Percentiles rank a stretch among this genome's conserved stretches.
phyloP scores from a whole-genome alignment of 805 yeast species.

The Barnettozyma salicaria region DNA sequence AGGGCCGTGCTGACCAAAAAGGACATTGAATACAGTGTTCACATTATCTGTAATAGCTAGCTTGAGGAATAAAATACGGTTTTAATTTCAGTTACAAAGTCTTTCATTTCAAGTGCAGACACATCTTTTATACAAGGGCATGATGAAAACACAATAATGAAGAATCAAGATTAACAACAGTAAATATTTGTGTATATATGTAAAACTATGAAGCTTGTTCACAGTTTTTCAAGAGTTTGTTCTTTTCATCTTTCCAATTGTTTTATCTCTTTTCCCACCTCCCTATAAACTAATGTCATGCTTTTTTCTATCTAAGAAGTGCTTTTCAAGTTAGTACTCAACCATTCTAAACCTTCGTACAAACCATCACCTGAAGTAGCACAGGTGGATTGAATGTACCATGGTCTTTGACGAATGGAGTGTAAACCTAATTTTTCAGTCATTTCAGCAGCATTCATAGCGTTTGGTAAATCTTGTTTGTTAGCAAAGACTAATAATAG shows the following conservation, averaged over 20 bases:
- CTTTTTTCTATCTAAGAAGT: conserved; percentile 32
- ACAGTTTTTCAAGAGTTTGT: neutral
- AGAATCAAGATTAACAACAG: conserved; percentile 3
- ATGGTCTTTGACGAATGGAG: conserved; percentile 96
- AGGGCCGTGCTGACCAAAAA: no score
- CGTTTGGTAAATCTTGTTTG: conserved; percentile 98
- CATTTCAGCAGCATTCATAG: conserved; percentile 98
- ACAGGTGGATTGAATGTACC: conserved; percentile 99
- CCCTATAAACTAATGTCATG: conserved; percentile 4
- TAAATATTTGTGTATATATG: neutral
- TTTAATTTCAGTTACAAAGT: no score
- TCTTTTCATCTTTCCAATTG: conserved; percentile 1
- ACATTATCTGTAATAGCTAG: no score
- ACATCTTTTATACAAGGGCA: no score
- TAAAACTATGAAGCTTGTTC: no score
- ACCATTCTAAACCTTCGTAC: conserved; percentile 97
- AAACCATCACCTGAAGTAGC: conserved; percentile 99
- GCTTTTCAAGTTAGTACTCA: conserved; percentile 82
- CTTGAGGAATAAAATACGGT: no score
- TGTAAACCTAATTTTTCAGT: conserved; percentile 96
- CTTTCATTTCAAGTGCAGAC: no score
- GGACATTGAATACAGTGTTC: no score
- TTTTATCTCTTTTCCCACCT: conserved; percentile 1
- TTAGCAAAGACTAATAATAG: conserved; percentile 92
- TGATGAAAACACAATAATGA: neutral